phyloP scores from a whole-genome alignment of 495 filamentous ascomycete species.

The Halenospora varia region DNA sequence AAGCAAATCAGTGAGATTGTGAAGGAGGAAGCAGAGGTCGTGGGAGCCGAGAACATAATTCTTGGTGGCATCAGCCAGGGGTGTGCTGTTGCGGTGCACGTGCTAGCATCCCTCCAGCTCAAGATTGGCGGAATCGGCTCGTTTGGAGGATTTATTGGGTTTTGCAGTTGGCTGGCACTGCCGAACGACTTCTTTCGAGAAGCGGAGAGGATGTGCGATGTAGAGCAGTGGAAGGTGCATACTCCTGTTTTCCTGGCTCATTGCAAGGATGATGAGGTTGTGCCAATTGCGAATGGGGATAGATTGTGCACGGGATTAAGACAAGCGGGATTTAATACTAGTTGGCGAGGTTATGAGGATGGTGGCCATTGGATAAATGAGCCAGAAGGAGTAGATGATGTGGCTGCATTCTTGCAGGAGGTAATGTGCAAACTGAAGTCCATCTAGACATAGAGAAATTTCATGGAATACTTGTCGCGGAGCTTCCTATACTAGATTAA shows the following conservation, averaged over 20 bases:
- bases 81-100: conserved; percentile 43
- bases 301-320: conserved; percentile 35
- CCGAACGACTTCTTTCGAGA: conserved; percentile 7
- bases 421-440: too few relatives aligned
- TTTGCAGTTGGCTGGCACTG: conserved; percentile 55
- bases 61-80: conserved; percentile 53
- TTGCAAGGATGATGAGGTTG: conserved; percentile 45
- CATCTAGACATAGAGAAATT: too few relatives aligned
- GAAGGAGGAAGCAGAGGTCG: conserved; percentile 25
- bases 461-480: too few relatives aligned
- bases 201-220: neutral
- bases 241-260: conserved; percentile 52
- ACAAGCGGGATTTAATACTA: conserved; percentile 39
- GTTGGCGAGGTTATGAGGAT: conserved; percentile 46
- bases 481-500: too few relatives aligned
- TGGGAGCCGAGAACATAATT: conserved; percentile 36
- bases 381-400: conserved; percentile 46
- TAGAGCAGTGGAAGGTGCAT: neutral
- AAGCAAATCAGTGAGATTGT: conserved; percentile 34
- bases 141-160: conserved; percentile 46
- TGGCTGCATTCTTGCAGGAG: conserved; percentile 37
- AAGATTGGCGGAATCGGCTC: neutral
- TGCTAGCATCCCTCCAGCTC: conserved; percentile 31
- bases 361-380: conserved; percentile 57
- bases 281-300: conserved; percentile 41